Percentiles rank a stretch among this genome's conserved stretches.
Evolutionary conservation across 2,329 filamentous ascomycete species (phyloP).

Genomic region (Beauveria brongniartii): DNA sequence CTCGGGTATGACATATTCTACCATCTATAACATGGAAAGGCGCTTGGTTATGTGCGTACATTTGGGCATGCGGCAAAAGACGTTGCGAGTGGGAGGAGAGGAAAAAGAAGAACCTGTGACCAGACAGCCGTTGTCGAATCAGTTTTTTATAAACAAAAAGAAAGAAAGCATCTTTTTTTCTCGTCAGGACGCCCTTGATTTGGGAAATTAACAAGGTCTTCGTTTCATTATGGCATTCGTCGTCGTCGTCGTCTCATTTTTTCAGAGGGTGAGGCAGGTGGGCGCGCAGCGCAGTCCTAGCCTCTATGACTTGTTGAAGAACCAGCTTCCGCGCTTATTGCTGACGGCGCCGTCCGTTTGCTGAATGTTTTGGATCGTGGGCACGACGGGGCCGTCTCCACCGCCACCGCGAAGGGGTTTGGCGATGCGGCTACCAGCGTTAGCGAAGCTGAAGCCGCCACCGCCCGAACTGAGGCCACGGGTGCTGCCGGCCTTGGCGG

Average conservation of each 20-base stretch:
- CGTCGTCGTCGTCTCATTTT: constrained; percentile 10
- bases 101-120: neutral
- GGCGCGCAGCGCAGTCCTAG: neutral
- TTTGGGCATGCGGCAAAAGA: neutral
- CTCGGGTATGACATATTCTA: constrained; percentile 10
- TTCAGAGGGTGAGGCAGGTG: neutral
- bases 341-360: constrained; percentile 44
- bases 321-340: constrained; percentile 66
- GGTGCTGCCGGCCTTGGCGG: constrained; percentile 85
- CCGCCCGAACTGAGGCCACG: constrained; percentile 65
- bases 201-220: neutral
- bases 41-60: neutral
- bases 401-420: constrained; percentile 60
- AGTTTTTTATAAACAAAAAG: constrained; percentile 3
- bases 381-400: constrained; percentile 38
- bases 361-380: constrained; percentile 49
- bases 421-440: constrained; percentile 57
- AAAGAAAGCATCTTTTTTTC: neutral
- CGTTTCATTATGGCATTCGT: constrained; percentile 10
- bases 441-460: constrained; percentile 64
- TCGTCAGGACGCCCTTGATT: neutral
- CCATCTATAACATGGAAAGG: constrained; percentile 4
- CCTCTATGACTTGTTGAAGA: constrained; percentile 54
- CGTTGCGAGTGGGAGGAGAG: neutral
- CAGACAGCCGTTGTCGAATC: constrained; percentile 5